A percentile compares a stretch with the other conserved stretches of the same genome.
phyloP scores from a whole-genome alignment of 202 grass and related monocot genomes.

The Carex sylvatica region DNA sequence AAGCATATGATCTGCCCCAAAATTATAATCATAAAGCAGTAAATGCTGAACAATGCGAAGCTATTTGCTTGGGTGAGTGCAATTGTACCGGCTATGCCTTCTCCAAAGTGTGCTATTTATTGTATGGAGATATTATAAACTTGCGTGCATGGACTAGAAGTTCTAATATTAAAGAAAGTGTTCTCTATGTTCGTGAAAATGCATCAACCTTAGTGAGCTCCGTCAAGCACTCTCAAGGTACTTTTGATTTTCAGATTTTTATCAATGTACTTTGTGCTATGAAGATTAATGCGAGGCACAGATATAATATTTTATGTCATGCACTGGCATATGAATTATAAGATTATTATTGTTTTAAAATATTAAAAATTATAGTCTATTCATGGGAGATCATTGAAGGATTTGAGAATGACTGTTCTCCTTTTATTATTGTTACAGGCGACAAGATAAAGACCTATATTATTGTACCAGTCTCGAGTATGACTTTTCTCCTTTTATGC shows the following conservation, averaged over 20 bases:
- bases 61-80: conserved; percentile 42
- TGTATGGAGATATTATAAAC: conserved; percentile 22
- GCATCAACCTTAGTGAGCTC: background rate
- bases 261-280: background rate
- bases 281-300: background rate
- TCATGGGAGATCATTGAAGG: background rate
- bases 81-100: conserved; percentile 45
- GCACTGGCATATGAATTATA: background rate
- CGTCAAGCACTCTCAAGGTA: background rate
- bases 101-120: background rate
- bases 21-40: background rate
- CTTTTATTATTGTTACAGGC: background rate
- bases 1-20: conserved; percentile 17
- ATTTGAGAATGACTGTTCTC: conserved; percentile 6
- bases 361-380: background rate
- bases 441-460: background rate
- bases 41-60: conserved; percentile 34
- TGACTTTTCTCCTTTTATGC: background rate
- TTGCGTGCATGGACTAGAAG: background rate
- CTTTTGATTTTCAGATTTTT: background rate
- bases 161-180: background rate
- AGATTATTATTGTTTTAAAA: background rate
- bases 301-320: background rate
- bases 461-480: background rate
- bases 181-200: background rate